Percentiles rank a stretch among this genome's conserved stretches.
Evolutionary conservation across 1,284 basidiomycete genomes (phyloP).

Genomic region (Ceratobasidium papillatum): DNA sequence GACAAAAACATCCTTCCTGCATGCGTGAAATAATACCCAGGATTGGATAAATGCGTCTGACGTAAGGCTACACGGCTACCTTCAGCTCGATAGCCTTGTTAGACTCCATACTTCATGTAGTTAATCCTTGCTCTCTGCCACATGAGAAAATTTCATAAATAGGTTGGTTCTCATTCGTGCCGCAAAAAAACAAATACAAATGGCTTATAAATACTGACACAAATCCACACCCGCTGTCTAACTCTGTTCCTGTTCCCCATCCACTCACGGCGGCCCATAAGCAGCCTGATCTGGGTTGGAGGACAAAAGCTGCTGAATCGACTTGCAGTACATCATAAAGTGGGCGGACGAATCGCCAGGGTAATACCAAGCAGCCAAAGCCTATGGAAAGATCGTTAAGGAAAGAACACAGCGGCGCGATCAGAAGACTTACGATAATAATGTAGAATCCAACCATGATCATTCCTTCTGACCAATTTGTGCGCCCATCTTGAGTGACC

Average conservation of each 20-base stretch:
- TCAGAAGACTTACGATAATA: conserved; percentile 30
- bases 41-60: too few species aligned
- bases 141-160: neutral
- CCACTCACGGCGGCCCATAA: neutral
- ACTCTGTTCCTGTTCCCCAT: neutral
- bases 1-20: too few species aligned
- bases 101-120: too few species aligned
- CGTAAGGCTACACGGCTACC: too few species aligned
- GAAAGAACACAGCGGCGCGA: neutral
- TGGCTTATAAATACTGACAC: neutral
- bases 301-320: conserved; percentile 24
- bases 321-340: conserved; percentile 27
- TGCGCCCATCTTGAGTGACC: conserved; percentile 41
- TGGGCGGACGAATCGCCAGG: conserved; percentile 18
- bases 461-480: conserved; percentile 43
- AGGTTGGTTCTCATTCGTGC: neutral
- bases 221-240: neutral
- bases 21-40: too few species aligned
- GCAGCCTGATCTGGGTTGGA: neutral
- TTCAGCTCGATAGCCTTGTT: too few species aligned
- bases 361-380: conserved; percentile 41
- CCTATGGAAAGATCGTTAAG: conserved; percentile 52
- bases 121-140: neutral
- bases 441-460: conserved; percentile 41
- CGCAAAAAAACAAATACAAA: neutral